Base-by-base conservation (phyloP, 139 green algal species). In the Picochlorum sp. region DNA sequence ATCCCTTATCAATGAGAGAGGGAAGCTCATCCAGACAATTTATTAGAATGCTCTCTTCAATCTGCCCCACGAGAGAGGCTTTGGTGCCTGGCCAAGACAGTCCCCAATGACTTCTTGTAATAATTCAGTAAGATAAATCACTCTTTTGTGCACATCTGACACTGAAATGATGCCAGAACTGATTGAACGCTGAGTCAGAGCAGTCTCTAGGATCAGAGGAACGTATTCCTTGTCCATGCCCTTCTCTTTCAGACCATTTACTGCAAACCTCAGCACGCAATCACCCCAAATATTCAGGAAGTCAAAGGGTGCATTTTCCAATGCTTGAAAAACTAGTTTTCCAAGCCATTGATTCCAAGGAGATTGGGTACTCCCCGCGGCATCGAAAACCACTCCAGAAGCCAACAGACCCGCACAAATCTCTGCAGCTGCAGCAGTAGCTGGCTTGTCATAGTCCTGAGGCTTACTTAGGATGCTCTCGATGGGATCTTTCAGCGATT, bases 401-500 rank as follows among this genome's bases (percentile, higher is more conserved):
- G 82, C 83, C 1, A 92, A 30, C 34, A 92, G 57, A 4, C 84
- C 87, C 4, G 78, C 73, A 2, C 86, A 49, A 28, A 63, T 67
- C 71, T 94, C 87, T 1, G 76, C 79, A 4, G 78, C 73, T 2
- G 84, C 45, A n/a, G 38, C 52, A 16, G 67, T 75, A 26, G 67
- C 64, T 1, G 61, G 47, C 7, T 62, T 52, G 54, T 81, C 68
- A 24, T 62, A 50, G n/a, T 82, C 68, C 57, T 78, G 77, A 4
- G 45, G 62, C n/a, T 28, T 28, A 15, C 66, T 6, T 44, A 84
- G 61, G 15, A 71, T 66, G 6, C 63, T 58, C 52, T 74, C 26
- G 4, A 82, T 34, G 3, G 66, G 51, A 2, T 23, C 21, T 34
- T 21, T 30, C 7, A 59, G 23, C 3, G 0, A n/a, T n/a, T 32